phyloP scores from a whole-genome alignment of 441 rosid species.

The Biscutella laevigata region DNA sequence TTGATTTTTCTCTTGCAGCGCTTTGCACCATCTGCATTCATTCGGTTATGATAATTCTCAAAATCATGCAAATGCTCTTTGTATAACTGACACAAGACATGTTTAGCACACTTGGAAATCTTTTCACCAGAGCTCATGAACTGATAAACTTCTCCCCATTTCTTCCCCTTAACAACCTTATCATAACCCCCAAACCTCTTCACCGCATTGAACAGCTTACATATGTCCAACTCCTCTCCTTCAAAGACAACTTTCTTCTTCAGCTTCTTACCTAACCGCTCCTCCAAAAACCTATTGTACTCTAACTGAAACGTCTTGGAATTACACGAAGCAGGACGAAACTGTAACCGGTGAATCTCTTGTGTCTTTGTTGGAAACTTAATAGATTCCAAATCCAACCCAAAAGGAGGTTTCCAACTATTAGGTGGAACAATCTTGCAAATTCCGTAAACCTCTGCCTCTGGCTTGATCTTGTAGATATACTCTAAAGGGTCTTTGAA shows the following conservation, averaged over 20 bases:
- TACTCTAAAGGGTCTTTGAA: constrained; percentile 78
- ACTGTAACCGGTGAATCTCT: constrained; percentile 94
- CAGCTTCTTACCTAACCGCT: constrained; percentile 60
- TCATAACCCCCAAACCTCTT: constrained; percentile 87
- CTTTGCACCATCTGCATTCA: constrained; percentile 38
- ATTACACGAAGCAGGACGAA: constrained; percentile 78
- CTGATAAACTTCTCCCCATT: constrained; percentile 81
- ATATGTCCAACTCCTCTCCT: constrained; percentile 81
- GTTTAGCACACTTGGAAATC: constrained; percentile 80
- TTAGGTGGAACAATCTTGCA: constrained; percentile 88
- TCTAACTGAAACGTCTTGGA: constrained; percentile 82
- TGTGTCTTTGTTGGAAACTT: constrained; percentile 85
- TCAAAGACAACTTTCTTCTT: constrained; percentile 73
- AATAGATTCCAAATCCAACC: constrained; percentile 54
- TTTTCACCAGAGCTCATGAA: constrained; percentile 56
- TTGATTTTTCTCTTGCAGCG: constrained; percentile 43
- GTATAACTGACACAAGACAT: constrained; percentile 75
- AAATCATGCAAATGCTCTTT: constrained; percentile 75
- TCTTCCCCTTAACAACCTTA: constrained; percentile 63
- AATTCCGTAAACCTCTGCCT: constrained; percentile 86
- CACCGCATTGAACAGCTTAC: constrained; percentile 80
- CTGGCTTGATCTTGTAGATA: constrained; percentile 66
- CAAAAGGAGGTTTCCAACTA: constrained; percentile 74
- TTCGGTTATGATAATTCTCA: constrained; percentile 48
- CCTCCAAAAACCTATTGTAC: constrained; percentile 69